phyloP scores from a whole-genome alignment of 352 stramenopile species.

The Thalassiosira pacifica region DNA sequence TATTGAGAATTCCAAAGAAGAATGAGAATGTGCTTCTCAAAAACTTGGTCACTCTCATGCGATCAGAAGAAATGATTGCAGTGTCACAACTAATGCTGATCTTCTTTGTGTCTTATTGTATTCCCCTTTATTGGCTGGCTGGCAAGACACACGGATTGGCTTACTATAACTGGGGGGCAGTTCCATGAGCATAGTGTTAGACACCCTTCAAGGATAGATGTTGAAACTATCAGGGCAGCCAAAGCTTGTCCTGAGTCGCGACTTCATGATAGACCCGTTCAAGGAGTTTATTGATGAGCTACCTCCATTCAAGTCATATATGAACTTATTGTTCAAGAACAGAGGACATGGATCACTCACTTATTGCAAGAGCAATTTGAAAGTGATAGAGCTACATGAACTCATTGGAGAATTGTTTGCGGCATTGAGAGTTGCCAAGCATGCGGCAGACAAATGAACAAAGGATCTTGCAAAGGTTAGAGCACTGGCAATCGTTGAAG shows the following conservation, averaged over 20 bases:
- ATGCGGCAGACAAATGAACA: too few species aligned
- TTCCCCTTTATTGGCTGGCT: background rate
- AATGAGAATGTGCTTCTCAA: background rate
- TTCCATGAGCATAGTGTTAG: background rate
- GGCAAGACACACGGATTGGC: constrained; percentile 19
- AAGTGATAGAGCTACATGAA: background rate
- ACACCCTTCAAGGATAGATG: background rate
- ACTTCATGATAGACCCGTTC: background rate
- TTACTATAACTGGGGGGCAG: background rate
- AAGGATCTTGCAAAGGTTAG: background rate
- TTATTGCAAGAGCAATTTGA: too few species aligned
- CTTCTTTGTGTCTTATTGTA: background rate
- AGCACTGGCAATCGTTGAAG: background rate
- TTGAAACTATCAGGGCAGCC: background rate
- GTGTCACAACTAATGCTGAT: background rate
- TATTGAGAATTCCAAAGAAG: background rate
- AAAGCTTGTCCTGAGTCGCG: too few species aligned
- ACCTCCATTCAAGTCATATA: constrained; percentile 5
- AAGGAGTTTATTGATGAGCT: background rate
- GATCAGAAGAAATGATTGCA: background rate
- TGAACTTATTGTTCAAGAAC: constrained; percentile 16
- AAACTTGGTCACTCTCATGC: background rate
- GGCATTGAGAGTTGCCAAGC: too few species aligned
- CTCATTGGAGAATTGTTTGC: too few species aligned
- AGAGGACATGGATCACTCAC: background rate